phyloP scores from a whole-genome alignment of 257 asterid genomes.

The Solanum rostratum region DNA sequence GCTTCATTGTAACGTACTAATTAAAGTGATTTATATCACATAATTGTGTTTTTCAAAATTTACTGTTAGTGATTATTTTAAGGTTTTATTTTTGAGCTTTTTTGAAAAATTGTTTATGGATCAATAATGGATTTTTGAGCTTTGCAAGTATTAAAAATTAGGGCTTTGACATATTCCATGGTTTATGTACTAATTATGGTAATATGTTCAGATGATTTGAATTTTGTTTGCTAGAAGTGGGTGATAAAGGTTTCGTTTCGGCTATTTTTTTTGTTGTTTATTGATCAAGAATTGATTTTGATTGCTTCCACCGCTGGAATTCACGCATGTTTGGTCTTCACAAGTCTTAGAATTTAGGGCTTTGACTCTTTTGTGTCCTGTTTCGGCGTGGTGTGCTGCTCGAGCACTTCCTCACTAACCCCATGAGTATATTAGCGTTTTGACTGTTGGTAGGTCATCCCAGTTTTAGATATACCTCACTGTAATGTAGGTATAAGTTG shows the following conservation, averaged over 20 bases:
- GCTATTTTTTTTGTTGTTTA: not conserved
- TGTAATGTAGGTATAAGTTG: not conserved
- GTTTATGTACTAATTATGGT: not conserved
- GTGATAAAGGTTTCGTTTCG: not conserved
- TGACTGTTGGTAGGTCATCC: not conserved
- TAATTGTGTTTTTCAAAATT: not conserved
- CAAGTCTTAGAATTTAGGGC: not conserved
- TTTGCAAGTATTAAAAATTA: not conserved
- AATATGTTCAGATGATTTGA: not conserved
- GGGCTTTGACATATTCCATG: not conserved
- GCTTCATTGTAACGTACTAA: not conserved
- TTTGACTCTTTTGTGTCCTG: not conserved
- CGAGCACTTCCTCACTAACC: not conserved
- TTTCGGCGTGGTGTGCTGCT: not conserved
- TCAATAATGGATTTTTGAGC: not conserved
- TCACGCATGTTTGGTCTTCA: not conserved
- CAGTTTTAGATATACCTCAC: not conserved
- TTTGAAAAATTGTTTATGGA: not conserved
- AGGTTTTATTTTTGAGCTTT: not conserved
- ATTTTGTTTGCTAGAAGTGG: not conserved
- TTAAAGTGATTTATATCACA: not conserved
- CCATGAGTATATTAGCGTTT: not conserved
- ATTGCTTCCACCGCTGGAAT: not conserved
- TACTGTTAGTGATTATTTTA: not conserved
- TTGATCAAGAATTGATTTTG: not conserved